These are phyloP conservation scores for Tremella yokohamensis DNA, from an alignment of 768 basidiomycete species.

Conservation along the genomic window DNA sequence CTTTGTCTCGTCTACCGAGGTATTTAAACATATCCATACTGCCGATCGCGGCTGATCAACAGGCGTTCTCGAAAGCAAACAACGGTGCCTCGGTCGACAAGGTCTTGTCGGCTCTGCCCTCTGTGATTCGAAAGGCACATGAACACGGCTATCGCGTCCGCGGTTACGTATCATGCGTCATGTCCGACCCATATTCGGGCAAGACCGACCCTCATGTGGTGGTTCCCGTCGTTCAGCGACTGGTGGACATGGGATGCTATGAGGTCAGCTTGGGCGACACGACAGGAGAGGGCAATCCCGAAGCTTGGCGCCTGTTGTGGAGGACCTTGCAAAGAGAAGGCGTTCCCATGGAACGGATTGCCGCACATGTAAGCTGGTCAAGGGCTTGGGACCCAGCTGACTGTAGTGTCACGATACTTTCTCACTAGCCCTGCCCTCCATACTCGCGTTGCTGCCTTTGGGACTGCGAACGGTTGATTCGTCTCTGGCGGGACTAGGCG, in stretches of 20 bases:
- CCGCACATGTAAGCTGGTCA: constrained; percentile 54
- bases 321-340: constrained; percentile 62
- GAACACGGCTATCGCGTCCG: constrained; percentile 62
- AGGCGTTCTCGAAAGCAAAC: constrained; percentile 72
- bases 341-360: constrained; percentile 65
- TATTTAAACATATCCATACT: constrained; percentile 8
- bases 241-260: constrained; percentile 89
- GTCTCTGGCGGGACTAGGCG: constrained; percentile 83
- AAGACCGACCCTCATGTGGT: constrained; percentile 64
- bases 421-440: constrained; percentile 32
- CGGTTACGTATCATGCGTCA: constrained; percentile 74
- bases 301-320: constrained; percentile 64
- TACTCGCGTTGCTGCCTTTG: constrained; percentile 50
- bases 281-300: constrained; percentile 77
- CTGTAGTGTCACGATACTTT: constrained; percentile 44
- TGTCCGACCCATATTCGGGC: constrained; percentile 84
- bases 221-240: constrained; percentile 64
- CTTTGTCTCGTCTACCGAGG: constrained; percentile 82
- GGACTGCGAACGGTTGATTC: constrained; percentile 78
- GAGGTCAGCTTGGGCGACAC: constrained; percentile 85
- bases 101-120: constrained; percentile 63
- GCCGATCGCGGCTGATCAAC: neutral
- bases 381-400: constrained; percentile 8
- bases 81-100: constrained; percentile 71
- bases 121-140: constrained; percentile 63